phyloP scores from a whole-genome alignment of 306 rosid genomes.

The Abrus precatorius region DNA sequence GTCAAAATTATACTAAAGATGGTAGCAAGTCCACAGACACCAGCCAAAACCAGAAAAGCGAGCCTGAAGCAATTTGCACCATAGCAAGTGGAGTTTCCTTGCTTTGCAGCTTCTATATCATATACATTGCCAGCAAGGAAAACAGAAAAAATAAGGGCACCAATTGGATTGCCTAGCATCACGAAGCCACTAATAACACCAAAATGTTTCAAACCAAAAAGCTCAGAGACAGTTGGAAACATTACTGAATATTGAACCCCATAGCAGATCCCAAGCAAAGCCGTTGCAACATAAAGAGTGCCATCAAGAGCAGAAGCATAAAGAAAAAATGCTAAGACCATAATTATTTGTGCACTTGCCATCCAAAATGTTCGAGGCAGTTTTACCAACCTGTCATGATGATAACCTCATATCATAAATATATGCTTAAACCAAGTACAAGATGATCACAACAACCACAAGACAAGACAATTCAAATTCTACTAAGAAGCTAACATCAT shows the following conservation, averaged over 20 bases:
- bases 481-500: slow-evolving; percentile 3
- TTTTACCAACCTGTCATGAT: slow-evolving; percentile 59
- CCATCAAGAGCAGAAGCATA: slow-evolving; percentile 66
- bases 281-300: slow-evolving; percentile 79
- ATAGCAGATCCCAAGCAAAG: slow-evolving; percentile 71
- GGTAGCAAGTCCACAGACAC: slow-evolving; percentile 71
- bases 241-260: slow-evolving; percentile 61
- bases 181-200: slow-evolving; percentile 70
- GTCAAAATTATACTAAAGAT: slow-evolving; percentile 75
- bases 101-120: slow-evolving; percentile 82
- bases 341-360: slow-evolving; percentile 67
- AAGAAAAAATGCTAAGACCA: slow-evolving; percentile 63
- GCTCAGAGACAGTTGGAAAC: slow-evolving; percentile 59
- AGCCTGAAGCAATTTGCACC: slow-evolving; percentile 80
- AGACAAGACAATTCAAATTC: slow-evolving; percentile 14
- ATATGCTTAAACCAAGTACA: slow-evolving; percentile 2
- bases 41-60: slow-evolving; percentile 78
- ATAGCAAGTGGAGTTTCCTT: slow-evolving; percentile 73
- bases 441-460: slow-evolving; percentile 5
- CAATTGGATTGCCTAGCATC: slow-evolving; percentile 77
- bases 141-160: slow-evolving; percentile 77
- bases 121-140: slow-evolving; percentile 71
- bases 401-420: slow-evolving; percentile 38
- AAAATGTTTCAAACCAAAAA: slow-evolving; percentile 77
- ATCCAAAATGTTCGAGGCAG: slow-evolving; percentile 86